Base-by-base conservation (phyloP, 2,329 filamentous ascomycete genomes). In the Sclerotinia sclerotiorum region DNA sequence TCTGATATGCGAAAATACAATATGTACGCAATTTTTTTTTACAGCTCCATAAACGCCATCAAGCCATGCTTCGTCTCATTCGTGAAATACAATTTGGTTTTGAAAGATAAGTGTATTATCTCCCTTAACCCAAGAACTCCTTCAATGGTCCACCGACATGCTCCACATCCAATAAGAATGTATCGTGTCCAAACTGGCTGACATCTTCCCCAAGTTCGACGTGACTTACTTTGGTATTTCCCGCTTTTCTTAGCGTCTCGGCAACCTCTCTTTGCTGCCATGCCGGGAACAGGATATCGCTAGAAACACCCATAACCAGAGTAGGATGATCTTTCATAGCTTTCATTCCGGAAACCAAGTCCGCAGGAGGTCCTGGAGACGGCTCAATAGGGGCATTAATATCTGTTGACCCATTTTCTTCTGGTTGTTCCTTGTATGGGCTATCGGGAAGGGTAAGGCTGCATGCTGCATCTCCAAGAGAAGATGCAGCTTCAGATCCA, bases 251-350 rank as follows among this genome's bases (percentile, higher is more conserved):
- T 72, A 99, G 82, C 3, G 94, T 90, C 76, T 94, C 89, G 4
- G 94, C 94, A 70, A 99, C 89, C 79, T 99, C 95, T 65, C 92
- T 87, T 82, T 99, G 95, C 81, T 99, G 95, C 94, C 95, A 99
- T 0, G 95, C 93, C 0, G 95, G 95, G 80, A 99, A 99, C 48
- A 99, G 82, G 62, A 97, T 98, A 77, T 99, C 95, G 74, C 93
- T 97, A 0, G 93, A 92, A 5, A 98, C 95, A 46, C 95, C 95
- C 82, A 99, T 89, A 15, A 99, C 92, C 29, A 99, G 84, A 0
- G 92, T 90, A 0, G 93, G 92, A 62, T 90, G 94, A 70, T 94
- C 85, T 66, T 89, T 87, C 65, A 98, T 79, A 0, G 87, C 81
- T 5, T 86, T 81, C 27, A 99, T 82, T 0, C 95, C 95, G 0